phyloP scores from a whole-genome alignment of 1,284 basidiomycete genomes.

The Irpex sp. region DNA sequence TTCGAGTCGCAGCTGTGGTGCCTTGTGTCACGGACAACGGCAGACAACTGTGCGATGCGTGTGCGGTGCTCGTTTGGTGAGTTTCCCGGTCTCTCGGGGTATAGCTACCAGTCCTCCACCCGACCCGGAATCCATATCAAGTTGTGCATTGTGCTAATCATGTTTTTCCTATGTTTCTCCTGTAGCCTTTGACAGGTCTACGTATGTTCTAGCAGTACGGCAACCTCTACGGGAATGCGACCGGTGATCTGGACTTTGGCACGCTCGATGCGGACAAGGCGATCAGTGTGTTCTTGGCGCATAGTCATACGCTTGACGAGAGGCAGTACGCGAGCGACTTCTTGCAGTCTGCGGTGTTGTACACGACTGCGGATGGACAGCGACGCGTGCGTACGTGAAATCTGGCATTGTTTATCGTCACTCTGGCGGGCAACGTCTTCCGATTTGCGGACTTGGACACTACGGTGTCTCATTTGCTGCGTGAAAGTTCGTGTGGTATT shows the following conservation, averaged over 20 bases:
- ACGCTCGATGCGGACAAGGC: slow-evolving; percentile 82
- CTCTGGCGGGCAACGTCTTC: slow-evolving; percentile 90
- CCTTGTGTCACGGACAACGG: slow-evolving; percentile 71
- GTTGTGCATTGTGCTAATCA: slow-evolving; percentile 6
- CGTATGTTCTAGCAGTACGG: slow-evolving; percentile 74
- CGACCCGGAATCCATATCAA: not conserved
- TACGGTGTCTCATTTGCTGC: slow-evolving; percentile 70
- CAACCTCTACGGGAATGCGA: slow-evolving; percentile 75
- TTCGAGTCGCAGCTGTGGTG: slow-evolving; percentile 75
- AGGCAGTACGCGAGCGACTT: slow-evolving; percentile 64
- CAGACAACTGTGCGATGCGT: slow-evolving; percentile 79
- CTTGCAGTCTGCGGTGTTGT: slow-evolving; percentile 89
- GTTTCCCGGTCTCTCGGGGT: slow-evolving; percentile 13
- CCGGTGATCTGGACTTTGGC: slow-evolving; percentile 67
- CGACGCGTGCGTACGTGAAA: slow-evolving; percentile 88
- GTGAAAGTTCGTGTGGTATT: slow-evolving; percentile 56
- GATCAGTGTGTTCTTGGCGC: slow-evolving; percentile 55
- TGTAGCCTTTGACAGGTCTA: slow-evolving; percentile 47
- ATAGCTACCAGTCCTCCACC: slow-evolving; percentile 1
- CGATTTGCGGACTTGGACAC: slow-evolving; percentile 91
- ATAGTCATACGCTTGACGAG: slow-evolving; percentile 71
- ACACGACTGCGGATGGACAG: slow-evolving; percentile 80
- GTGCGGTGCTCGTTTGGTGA: slow-evolving; percentile 86
- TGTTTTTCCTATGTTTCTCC: not conserved
- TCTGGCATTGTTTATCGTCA: slow-evolving; percentile 77